These are phyloP conservation scores for Mycena venus DNA, from an alignment of 768 basidiomycete genomes.

Conservation along the genomic window DNA sequence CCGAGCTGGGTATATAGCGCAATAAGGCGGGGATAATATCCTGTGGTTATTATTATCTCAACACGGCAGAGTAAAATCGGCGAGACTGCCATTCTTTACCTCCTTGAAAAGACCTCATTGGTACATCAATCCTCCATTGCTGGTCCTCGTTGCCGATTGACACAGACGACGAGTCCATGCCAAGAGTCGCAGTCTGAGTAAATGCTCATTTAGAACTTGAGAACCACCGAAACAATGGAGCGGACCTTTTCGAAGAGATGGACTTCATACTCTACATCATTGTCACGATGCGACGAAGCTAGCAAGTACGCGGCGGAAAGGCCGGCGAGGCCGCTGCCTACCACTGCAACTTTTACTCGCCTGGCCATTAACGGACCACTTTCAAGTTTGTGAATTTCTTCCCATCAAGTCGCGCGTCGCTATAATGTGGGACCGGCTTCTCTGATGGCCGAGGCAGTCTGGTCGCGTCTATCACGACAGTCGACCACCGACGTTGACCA, in stretches of 20 bases:
- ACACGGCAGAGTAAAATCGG: background rate
- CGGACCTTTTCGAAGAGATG: constrained; percentile 85
- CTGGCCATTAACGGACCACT: background rate
- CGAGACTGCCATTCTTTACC: constrained; percentile 55
- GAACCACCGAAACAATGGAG: background rate
- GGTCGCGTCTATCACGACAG: background rate
- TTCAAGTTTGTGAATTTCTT: background rate
- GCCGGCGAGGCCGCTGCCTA: constrained; percentile 83
- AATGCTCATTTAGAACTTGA: background rate
- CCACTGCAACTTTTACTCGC: constrained; percentile 73
- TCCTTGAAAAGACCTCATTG: constrained; percentile 88
- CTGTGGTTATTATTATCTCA: constrained; percentile 49
- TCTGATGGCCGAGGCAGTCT: background rate
- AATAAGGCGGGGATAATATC: constrained; percentile 82
- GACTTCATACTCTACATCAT: constrained; percentile 69
- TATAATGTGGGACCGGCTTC: background rate
- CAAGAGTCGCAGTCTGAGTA: constrained; percentile 64
- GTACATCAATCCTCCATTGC: constrained; percentile 77
- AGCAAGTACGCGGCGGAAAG: constrained; percentile 77
- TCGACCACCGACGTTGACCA: no score
- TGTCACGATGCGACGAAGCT: constrained; percentile 44
- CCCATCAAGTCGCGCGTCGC: background rate
- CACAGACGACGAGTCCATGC: constrained; percentile 78
- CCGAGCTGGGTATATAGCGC: constrained; percentile 73
- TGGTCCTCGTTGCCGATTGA: constrained; percentile 55